Conservation (phyloP, 2,329 filamentous ascomycete species). For the Akanthomyces lecanii region DNA sequence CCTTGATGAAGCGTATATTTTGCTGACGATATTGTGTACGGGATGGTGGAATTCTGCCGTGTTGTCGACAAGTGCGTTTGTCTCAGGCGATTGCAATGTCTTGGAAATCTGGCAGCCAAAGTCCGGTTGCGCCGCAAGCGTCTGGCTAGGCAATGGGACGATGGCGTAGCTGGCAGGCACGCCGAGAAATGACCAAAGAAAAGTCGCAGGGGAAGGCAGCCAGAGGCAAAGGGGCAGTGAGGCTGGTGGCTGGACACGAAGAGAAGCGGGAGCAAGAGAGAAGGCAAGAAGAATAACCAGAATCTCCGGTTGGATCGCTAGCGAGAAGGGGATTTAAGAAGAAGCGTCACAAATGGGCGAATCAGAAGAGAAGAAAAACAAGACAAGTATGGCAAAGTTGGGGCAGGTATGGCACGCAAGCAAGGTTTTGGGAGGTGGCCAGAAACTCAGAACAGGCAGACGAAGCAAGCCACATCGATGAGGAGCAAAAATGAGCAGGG, state of each 20-base stretch:
- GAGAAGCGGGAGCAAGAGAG: not conserved
- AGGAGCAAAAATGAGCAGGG: not conserved
- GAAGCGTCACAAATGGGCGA: not conserved
- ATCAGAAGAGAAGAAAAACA: not conserved
- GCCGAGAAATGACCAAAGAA: not conserved
- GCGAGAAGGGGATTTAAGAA: not conserved
- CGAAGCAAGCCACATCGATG: not conserved
- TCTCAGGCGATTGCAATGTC: slow-evolving; percentile 14
- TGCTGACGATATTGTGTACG: slow-evolving; percentile 13
- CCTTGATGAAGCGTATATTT: slow-evolving; percentile 5
- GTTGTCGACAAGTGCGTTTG: slow-evolving; percentile 6
- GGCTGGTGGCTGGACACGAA: not conserved
- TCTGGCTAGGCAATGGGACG: not conserved
- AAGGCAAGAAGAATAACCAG: not conserved
- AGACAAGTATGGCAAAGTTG: not conserved
- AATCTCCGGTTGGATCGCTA: not conserved
- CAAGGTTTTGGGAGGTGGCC: not conserved
- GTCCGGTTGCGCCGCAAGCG: not conserved
- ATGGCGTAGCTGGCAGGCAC: not conserved
- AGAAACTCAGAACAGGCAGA: not conserved
- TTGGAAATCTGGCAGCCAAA: not conserved
- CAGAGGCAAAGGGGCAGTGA: not conserved
- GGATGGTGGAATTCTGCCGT: slow-evolving; percentile 5
- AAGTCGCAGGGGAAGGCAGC: not conserved
- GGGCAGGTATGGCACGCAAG: slow-evolving; percentile 7